Evolutionary conservation across 1,284 basidiomycete genomes (phyloP), one percentile per base, ranked within the genome.

Genomic region (Austroboletus novae-zelandiae): DNA sequence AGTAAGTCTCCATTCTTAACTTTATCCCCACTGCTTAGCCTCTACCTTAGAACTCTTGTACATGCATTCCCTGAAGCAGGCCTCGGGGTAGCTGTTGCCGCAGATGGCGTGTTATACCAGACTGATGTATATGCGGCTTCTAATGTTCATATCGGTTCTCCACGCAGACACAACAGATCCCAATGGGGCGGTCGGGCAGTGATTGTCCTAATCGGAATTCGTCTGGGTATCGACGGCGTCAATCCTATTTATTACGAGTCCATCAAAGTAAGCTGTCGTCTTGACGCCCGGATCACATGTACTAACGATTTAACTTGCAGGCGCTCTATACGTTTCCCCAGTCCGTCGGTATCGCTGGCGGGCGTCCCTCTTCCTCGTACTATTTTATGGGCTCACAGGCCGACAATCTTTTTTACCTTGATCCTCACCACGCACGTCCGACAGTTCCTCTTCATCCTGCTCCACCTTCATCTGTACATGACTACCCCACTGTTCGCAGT

Each of bases 321-420:
- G 76, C 83, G 17, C 70, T 97, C 23, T 98, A 96, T 69, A 90
- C 88, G 0, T 93, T 95, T 69, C 94, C 95, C 0, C 96, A 98
- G 71, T 93, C 89, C 3, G 90, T 98, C 36, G 96, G 96, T 40
- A 98, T 98, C 53, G 93, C 95, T 0, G 96, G 96, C 41, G 96
- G 96, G 4, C 81, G 95, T 27, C 96, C 96, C 0, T 90, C 90
- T 20, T 96, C 93, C 0, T 98, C 94, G 0, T 98, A 98, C 69
- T 99, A 98, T 72, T 99, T 99, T 68, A 90, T 98, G 45, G 96
- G 94, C 13, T 81, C 86, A 0, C 96, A 98, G 66, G 89, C 85
- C 4, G 88, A 94, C 58, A 89, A 84, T 47, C 76, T 97, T 7
- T 96, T 98, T 71, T 99, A 98, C 66, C 88, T 98, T 44, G 96